phyloP scores from a whole-genome alignment of 2,329 filamentous ascomycete species.

The Cladosporium sp. region DNA sequence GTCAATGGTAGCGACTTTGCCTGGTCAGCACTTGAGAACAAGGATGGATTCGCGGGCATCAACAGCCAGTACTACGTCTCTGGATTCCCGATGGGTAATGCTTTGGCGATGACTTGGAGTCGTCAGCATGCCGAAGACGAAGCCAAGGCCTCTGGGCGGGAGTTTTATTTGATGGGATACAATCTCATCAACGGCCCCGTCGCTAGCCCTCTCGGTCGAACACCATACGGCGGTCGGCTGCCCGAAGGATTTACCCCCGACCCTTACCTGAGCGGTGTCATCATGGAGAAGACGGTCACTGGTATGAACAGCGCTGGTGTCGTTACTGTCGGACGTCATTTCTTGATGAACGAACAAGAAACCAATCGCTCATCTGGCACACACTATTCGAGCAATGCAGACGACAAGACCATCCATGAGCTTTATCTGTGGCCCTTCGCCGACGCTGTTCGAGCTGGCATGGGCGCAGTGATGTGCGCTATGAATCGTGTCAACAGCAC shows the following conservation, averaged over 20 bases:
- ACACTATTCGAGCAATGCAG: slow-evolving; percentile 26
- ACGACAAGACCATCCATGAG: slow-evolving; percentile 26
- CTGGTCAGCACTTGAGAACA: slow-evolving; percentile 20
- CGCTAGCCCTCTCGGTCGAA: slow-evolving; percentile 21
- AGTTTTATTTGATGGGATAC: slow-evolving; percentile 22
- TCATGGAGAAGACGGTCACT: slow-evolving; percentile 47
- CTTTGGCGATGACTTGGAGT: slow-evolving; percentile 25
- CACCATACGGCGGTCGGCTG: slow-evolving; percentile 25
- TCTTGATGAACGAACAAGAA: slow-evolving; percentile 49
- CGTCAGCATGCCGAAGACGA: slow-evolving; percentile 18
- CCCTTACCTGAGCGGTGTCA: slow-evolving; percentile 55
- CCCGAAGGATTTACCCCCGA: slow-evolving; percentile 64
- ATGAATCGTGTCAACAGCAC: slow-evolving; percentile 70
- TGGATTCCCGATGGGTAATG: slow-evolving; percentile 20
- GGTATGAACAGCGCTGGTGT: slow-evolving; percentile 44
- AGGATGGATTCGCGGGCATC: slow-evolving; percentile 22
- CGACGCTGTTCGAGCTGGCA: slow-evolving; percentile 63
- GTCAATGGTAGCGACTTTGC: slow-evolving; percentile 20
- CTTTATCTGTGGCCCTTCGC: slow-evolving; percentile 22
- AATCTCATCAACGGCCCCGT: slow-evolving; percentile 23
- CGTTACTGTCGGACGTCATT: slow-evolving; percentile 48
- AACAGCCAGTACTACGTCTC: slow-evolving; percentile 24
- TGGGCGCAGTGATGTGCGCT: slow-evolving; percentile 66
- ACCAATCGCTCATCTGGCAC: slow-evolving; percentile 12
- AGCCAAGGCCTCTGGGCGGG: slow-evolving; percentile 18